Base-by-base conservation (phyloP, 805 yeast genomes). In the Zygotorulaspora sp. region DNA sequence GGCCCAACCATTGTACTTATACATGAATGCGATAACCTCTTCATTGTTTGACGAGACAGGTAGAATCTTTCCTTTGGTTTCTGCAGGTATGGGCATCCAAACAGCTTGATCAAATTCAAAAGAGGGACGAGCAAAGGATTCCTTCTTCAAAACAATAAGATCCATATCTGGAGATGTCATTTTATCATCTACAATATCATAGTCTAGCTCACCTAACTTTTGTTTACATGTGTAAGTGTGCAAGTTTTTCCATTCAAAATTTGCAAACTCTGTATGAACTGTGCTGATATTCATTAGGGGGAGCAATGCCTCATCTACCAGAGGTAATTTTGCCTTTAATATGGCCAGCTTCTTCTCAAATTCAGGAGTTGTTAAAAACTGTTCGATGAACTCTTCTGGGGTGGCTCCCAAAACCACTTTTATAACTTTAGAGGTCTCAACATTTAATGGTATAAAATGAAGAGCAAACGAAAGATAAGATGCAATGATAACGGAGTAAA, bases 1-100 rank as follows among this genome's bases (percentile, higher is more conserved):
- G 0, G 95, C 74, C 95, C 97, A 88, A 1, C 97, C 97, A 53
- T 80, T 84, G 56, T 80, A 87, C 3, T 72, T 70, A 55, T 82
- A 76, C 18, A 80, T 63, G 63, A 92, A 88, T 15, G 86, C 72
- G 3, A 83, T 83, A 12, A 66, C 63, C 27, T 48, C 50, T 15
- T 49, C 48, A 27, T 51, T 52, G 15, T 50, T 61, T 10, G 65
- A 61, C 2, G 64, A 53, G 3, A 75, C 68, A 1, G 86, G 79
- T 20, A 89, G 60, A 3, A 85, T 61, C 47, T 82, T 80, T 2
- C 90, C 97, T 38, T 68, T 74, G 0, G 95, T 83, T 2, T 80
- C 79, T 43, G 64, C 55, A 2, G 75, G 72, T 15, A 78, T 52
- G 11, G 66, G 65, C 27, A 77, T 46, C 15, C 66, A 58, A 13